A percentile compares a stretch with the other conserved stretches of the same genome.
These are phyloP conservation scores for Claviceps monticola DNA, from an alignment of 2,329 filamentous ascomycete genomes.

Conservation along the genomic window DNA sequence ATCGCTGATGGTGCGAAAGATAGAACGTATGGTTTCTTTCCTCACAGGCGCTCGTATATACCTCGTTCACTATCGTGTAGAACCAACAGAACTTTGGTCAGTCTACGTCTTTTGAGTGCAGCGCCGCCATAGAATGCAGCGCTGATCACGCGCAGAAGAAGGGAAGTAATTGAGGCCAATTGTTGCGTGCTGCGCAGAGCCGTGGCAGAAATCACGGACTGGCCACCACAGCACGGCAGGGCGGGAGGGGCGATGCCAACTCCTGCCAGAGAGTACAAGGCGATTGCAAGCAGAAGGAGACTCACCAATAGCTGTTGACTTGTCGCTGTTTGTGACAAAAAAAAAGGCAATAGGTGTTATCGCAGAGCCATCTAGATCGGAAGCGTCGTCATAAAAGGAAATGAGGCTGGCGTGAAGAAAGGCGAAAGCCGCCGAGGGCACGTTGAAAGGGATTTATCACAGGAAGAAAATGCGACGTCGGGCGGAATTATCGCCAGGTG, in stretches of 20 bases:
- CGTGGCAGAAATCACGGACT: neutral
- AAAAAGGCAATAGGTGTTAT: slow-evolving; percentile 1
- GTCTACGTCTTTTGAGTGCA: neutral
- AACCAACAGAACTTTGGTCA: neutral
- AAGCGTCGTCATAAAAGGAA: neutral
- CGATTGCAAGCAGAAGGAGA: neutral
- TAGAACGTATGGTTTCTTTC: neutral
- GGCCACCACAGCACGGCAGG: neutral
- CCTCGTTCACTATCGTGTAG: neutral
- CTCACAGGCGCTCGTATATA: neutral
- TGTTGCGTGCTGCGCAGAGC: neutral
- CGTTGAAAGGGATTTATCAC: neutral
- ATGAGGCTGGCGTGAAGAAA: neutral
- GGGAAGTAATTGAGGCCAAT: neutral
- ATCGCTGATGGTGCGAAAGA: neutral
- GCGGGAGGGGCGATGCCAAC: neutral
- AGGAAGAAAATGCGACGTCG: slow-evolving; percentile 7
- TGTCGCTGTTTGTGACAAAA: neutral
- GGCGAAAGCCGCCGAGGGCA: slow-evolving; percentile 1
- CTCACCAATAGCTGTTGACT: neutral
- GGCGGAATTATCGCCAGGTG: slow-evolving; percentile 5
- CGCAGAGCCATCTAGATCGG: slow-evolving; percentile 1
- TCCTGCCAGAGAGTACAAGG: neutral
- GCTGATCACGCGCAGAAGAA: neutral
- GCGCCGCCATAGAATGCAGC: neutral